Percentiles rank a stretch among this genome's conserved stretches.
Conservation (phyloP, 768 basidiomycete genomes). For the Mycena vitilis region DNA sequence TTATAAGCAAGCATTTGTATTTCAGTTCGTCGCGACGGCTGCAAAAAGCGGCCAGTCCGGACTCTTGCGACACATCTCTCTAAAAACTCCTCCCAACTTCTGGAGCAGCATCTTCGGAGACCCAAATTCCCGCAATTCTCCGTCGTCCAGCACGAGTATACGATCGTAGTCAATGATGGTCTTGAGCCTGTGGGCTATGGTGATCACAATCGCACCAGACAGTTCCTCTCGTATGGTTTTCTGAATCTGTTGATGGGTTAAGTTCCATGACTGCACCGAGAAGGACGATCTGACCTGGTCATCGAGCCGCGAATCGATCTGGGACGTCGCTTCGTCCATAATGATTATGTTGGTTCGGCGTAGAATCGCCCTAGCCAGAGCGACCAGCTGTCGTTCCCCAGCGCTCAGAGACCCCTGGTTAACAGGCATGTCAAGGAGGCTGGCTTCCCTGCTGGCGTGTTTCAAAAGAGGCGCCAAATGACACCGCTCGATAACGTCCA, state of each 20-base stretch:
- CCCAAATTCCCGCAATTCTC: conserved; percentile 82
- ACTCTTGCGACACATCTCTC: conserved; percentile 75
- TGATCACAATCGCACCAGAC: conserved; percentile 76
- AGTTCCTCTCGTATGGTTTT: conserved; percentile 80
- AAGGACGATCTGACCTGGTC: conserved; percentile 60
- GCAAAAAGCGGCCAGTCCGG: conserved; percentile 61
- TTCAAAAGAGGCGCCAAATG: conserved; percentile 64
- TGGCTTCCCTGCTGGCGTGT: conserved; percentile 47
- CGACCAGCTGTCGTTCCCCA: conserved; percentile 82
- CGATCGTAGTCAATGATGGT: conserved; percentile 84
- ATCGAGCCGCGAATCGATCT: conserved; percentile 77
- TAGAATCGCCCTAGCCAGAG: conserved; percentile 76
- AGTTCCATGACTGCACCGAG: not conserved
- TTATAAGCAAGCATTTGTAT: not conserved
- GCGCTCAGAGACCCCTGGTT: conserved; percentile 76
- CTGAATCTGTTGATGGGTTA: conserved; percentile 63
- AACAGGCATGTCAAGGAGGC: conserved; percentile 69
- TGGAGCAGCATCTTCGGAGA: conserved; percentile 67
- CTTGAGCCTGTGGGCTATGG: conserved; percentile 84
- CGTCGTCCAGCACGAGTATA: conserved; percentile 79
- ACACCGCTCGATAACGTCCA: conserved; percentile 73
- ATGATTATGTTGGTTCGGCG: conserved; percentile 75
- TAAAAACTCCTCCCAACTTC: conserved; percentile 68
- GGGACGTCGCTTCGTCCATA: conserved; percentile 84
- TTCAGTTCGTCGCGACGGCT: conserved; percentile 31